These are phyloP conservation scores for Eutrema heterophyllum DNA, from an alignment of 345 rosid genomes.

Conservation along the genomic window DNA sequence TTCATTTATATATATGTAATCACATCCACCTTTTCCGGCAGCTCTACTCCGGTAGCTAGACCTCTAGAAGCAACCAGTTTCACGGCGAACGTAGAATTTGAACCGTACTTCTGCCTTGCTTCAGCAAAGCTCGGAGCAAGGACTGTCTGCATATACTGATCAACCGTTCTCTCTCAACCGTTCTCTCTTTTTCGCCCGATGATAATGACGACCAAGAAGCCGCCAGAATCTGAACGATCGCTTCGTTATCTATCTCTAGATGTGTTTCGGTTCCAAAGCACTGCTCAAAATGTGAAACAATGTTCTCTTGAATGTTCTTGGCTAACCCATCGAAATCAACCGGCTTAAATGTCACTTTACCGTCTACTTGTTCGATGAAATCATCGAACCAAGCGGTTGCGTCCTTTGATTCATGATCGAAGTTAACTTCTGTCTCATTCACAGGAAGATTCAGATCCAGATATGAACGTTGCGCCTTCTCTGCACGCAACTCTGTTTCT, in stretches of 20 bases:
- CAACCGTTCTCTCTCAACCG: conserved; percentile 28
- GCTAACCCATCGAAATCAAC: conserved; percentile 56
- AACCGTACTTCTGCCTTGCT: conserved; percentile 30
- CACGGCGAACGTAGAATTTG: conserved; percentile 25
- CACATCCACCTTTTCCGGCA: conserved; percentile 41
- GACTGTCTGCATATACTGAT: conserved; percentile 49
- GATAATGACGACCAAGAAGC: conserved; percentile 39
- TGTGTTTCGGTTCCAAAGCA: conserved; percentile 35
- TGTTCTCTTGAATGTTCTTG: conserved; percentile 26
- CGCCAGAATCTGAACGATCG: conserved; percentile 46
- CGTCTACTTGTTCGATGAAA: conserved; percentile 42
- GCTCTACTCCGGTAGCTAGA: conserved; percentile 35
- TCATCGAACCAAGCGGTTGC: conserved; percentile 45
- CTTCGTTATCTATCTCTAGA: conserved; percentile 50
- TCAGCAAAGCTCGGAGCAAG: conserved; percentile 41
- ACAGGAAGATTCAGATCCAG: conserved; percentile 68
- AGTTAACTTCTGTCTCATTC: conserved; percentile 37
- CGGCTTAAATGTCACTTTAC: conserved; percentile 47
- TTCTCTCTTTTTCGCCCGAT: conserved; percentile 25
- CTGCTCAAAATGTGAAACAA: conserved; percentile 29
- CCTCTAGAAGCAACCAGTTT: conserved; percentile 37
- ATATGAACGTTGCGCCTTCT: conserved; percentile 32
- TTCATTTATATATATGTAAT: neutral
- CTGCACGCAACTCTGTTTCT: conserved; percentile 30
- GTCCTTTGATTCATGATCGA: conserved; percentile 31